Evolutionary conservation across 225 moss, liverwort and hornwort species (phyloP).

Genomic region (Rhytidiadelphus loreus): DNA sequence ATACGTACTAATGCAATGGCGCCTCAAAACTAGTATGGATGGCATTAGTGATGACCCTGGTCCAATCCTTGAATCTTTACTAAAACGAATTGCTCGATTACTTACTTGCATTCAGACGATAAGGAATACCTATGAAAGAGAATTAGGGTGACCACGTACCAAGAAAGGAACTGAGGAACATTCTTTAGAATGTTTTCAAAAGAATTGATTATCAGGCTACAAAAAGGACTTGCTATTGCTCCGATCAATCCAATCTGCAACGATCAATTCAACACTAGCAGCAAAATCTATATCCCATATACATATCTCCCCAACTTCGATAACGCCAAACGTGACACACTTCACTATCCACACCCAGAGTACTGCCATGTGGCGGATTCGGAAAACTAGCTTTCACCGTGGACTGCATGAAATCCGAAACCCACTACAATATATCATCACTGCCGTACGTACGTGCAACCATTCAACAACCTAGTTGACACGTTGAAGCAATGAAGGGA

Average conservation of each 20-base stretch:
- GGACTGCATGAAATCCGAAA: not conserved
- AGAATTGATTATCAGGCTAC: no score
- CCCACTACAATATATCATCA: not conserved
- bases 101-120: not conserved
- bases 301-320: not conserved
- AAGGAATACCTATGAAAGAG: not conserved
- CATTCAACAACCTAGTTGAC: not conserved
- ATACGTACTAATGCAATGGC: not conserved
- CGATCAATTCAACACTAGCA: not conserved
- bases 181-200: not conserved
- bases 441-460: not conserved
- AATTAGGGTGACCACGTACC: no score
- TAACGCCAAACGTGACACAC: no score
- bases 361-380: not conserved
- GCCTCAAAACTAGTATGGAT: not conserved
- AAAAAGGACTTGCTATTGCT: not conserved
- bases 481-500: not conserved
- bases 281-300: not conserved
- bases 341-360: not conserved
- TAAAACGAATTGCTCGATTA: not conserved
- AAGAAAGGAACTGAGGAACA: not conserved
- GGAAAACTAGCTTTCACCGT: not conserved
- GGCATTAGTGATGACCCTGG: not conserved
- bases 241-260: no score
- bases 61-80: not conserved